phyloP scores from a whole-genome alignment of 345 rosid genomes.

The Lepidium africanum region DNA sequence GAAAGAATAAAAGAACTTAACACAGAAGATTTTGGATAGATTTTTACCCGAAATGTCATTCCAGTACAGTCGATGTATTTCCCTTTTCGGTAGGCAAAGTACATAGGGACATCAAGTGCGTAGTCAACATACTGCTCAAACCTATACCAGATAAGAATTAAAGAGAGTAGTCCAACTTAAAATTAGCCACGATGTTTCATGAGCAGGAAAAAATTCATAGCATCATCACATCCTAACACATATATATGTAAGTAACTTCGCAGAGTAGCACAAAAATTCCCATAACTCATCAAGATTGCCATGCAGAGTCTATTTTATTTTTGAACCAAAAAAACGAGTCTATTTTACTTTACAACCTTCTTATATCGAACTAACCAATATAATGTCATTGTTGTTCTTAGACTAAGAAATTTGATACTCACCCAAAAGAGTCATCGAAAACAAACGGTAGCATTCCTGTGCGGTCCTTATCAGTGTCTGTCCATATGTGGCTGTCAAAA shows the following conservation, averaged over 20 bases:
- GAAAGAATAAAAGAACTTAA: background rate
- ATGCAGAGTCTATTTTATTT: background rate
- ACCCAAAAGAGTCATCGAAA: constrained; percentile 91
- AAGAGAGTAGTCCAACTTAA: background rate
- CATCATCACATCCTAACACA: background rate
- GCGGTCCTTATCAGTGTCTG: constrained; percentile 88
- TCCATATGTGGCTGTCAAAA: constrained; percentile 85
- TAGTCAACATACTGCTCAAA: constrained; percentile 99
- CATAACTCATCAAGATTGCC: background rate
- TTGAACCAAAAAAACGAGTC: too few species aligned
- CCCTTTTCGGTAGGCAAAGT: constrained; percentile 80
- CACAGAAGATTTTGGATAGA: constrained; percentile 39
- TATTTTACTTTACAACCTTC: background rate
- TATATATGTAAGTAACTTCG: background rate
- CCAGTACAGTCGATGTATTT: constrained; percentile 91
- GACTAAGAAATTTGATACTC: constrained; percentile 22
- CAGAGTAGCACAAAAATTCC: background rate
- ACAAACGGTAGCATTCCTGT: constrained; percentile 97
- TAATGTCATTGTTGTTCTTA: background rate
- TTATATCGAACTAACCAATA: background rate
- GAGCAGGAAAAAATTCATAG: background rate
- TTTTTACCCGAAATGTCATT: constrained; percentile 85
- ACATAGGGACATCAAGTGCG: constrained; percentile 99
- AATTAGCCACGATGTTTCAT: background rate
- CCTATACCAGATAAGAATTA: constrained; percentile 37